Percentiles rank a stretch among this genome's conserved stretches.
These are phyloP conservation scores for Hansenula sp. DNA, from an alignment of 1,139 yeast genomes.

Conservation along the genomic window DNA sequence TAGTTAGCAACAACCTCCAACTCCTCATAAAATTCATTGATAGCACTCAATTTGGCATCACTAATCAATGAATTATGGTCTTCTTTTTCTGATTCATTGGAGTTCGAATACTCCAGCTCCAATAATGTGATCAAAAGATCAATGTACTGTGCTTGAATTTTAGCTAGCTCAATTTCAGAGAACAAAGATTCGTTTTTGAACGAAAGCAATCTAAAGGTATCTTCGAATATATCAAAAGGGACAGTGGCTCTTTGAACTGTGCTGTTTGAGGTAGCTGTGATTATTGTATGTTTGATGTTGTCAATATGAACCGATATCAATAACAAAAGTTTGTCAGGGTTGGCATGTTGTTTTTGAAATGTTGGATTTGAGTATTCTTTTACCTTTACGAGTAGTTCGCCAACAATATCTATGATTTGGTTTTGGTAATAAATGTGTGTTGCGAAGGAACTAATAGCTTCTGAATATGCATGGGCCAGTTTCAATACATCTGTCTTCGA, in stretches of 20 bases:
- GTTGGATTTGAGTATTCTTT: slow-evolving; percentile 9
- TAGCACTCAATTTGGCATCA: slow-evolving; percentile 18
- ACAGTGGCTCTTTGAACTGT: slow-evolving; percentile 21
- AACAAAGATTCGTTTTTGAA: slow-evolving; percentile 1
- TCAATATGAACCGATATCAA: slow-evolving; percentile 12
- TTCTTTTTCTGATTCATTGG: slow-evolving; percentile 18
- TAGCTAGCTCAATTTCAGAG: not conserved
- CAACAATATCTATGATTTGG: slow-evolving; percentile 73
- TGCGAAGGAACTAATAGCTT: slow-evolving; percentile 59
- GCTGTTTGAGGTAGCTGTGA: slow-evolving; percentile 12
- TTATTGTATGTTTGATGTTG: slow-evolving; percentile 14
- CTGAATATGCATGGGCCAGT: slow-evolving; percentile 27
- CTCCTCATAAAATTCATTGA: slow-evolving; percentile 25
- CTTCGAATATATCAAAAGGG: slow-evolving; percentile 20
- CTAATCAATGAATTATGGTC: slow-evolving; percentile 27
- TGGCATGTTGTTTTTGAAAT: not conserved
- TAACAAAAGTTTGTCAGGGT: not conserved
- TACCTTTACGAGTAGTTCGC: slow-evolving; percentile 42
- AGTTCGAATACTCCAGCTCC: slow-evolving; percentile 20
- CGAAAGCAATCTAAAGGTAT: slow-evolving; percentile 17
- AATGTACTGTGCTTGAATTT: slow-evolving; percentile 15
- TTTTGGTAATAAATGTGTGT: slow-evolving; percentile 75
- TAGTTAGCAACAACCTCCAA: slow-evolving; percentile 18
- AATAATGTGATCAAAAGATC: slow-evolving; percentile 15
- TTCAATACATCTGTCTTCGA: slow-evolving; percentile 1